A percentile compares a stretch with the other conserved stretches of the same genome.
phyloP scores from a whole-genome alignment of 306 rosid species.

The Sicyos edulis region DNA sequence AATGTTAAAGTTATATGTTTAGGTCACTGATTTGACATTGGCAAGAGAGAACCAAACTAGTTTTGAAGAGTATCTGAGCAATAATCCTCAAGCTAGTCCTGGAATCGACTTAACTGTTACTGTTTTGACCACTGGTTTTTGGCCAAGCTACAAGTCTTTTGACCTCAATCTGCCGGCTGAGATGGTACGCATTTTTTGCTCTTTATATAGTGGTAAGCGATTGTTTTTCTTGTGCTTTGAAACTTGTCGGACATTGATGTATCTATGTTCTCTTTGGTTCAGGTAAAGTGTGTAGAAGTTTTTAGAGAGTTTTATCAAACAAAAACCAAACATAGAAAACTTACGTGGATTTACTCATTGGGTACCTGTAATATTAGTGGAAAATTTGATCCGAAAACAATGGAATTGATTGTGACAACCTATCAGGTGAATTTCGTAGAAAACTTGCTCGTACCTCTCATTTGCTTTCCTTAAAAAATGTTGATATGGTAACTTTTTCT shows the following conservation, averaged over 20 bases:
- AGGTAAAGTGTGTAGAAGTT: constrained; percentile 83
- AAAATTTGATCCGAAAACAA: constrained; percentile 59
- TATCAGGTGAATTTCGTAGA: constrained; percentile 43
- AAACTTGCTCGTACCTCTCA: background rate
- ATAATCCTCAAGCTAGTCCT: constrained; percentile 39
- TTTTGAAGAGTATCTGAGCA: constrained; percentile 62
- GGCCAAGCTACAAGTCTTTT: constrained; percentile 89
- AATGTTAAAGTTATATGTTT: background rate
- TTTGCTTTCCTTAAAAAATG: background rate
- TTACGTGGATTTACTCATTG: constrained; percentile 82
- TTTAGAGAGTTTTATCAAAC: constrained; percentile 65
- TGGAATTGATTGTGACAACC: constrained; percentile 75
- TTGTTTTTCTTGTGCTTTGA: background rate
- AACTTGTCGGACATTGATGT: too few species aligned
- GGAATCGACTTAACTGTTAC: constrained; percentile 76
- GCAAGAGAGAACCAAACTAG: constrained; percentile 61
- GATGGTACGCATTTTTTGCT: constrained; percentile 47
- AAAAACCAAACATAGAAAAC: constrained; percentile 64
- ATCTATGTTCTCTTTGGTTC: constrained; percentile 6
- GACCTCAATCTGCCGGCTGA: constrained; percentile 73
- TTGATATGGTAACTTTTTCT: background rate
- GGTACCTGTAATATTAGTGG: constrained; percentile 70
- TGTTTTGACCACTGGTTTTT: constrained; percentile 73
- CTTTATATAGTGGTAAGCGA: background rate
- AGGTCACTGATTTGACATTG: constrained; percentile 73